Conservation (phyloP, 2,329 filamentous ascomycete genomes). For the Drechslerella stenobrocha region DNA sequence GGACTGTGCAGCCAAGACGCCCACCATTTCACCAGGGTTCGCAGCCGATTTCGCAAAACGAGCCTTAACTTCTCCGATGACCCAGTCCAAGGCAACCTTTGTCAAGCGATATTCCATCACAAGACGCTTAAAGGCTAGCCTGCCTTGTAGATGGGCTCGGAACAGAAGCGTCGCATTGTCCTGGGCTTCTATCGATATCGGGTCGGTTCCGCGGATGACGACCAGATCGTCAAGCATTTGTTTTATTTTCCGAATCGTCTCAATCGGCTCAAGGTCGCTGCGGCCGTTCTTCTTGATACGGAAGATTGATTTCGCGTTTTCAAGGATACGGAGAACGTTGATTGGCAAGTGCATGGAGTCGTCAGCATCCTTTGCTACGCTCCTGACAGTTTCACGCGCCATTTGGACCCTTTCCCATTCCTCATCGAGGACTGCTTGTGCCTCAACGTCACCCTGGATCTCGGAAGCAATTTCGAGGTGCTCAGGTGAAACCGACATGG, state of each 20-base stretch:
- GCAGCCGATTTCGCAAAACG: constrained; percentile 84
- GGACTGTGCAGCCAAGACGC: constrained; percentile 93
- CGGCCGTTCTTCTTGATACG: constrained; percentile 81
- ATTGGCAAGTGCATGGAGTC: constrained; percentile 88
- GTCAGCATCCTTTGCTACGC: constrained; percentile 58
- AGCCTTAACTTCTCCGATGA: constrained; percentile 86
- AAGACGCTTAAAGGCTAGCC: constrained; percentile 88
- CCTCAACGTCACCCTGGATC: constrained; percentile 80
- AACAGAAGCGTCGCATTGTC: constrained; percentile 84
- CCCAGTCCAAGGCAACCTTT: constrained; percentile 87
- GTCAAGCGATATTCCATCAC: constrained; percentile 83
- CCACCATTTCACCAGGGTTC: constrained; percentile 96
- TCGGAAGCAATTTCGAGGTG: constrained; percentile 84
- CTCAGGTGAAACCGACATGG: constrained; percentile 66
- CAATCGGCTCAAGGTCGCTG: constrained; percentile 84
- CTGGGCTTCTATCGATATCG: constrained; percentile 82
- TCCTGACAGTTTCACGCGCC: constrained; percentile 75
- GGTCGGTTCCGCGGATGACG: constrained; percentile 82
- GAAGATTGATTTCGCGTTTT: constrained; percentile 87
- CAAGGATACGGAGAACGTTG: constrained; percentile 86
- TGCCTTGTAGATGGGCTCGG: constrained; percentile 86
- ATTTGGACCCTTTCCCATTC: constrained; percentile 78
- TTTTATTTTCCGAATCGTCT: constrained; percentile 79
- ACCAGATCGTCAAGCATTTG: constrained; percentile 74
- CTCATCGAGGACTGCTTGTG: constrained; percentile 81